Base-by-base conservation (phyloP, 305 asterid species). In the Rubia peregrina region DNA sequence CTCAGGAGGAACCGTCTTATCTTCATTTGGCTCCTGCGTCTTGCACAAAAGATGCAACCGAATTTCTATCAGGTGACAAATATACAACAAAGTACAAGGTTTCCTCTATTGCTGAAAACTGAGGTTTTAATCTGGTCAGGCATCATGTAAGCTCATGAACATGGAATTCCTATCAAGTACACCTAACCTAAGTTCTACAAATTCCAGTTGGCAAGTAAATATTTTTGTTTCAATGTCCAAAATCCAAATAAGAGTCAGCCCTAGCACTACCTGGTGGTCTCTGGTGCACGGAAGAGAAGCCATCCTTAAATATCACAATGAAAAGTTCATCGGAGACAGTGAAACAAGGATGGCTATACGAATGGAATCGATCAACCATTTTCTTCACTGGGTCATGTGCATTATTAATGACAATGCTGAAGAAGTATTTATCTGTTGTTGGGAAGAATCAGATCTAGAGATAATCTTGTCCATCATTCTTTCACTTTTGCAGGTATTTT, bases 1-100 rank as follows among this genome's bases (percentile, higher is more conserved):
- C 61, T 80, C 79, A 80, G 86, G 70, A 0, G 91, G 80, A 56
- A 87, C 73, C 11, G n/a, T 66, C 63, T 82, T 80, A 66, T 70
- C 81, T 71, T 82, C 79, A 41, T 22, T 67, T 71, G 41, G 75
- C 74, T 85, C 96, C 96, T 90, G 89, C 82, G 21, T 67, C 6
- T 24, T 14, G 40, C 60, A 43, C 24, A 14, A 7, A 49, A 26
- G 62, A 49, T 12, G 41, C 60, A 68, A 68, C 26, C 19, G 16
- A 30, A 68, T 33, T 68, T 68, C 46, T 24, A 26, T 30, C 26
- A 68, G 48, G 30, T 7, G 16, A 26, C 14, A 33, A 68, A 36
- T 36, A 13, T 36, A 16, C 19, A 3, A 67, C 30, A 67, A 17
- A 26, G 22, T 40, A 43, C 62, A 53, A 66, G 72, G 30, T n/a